These are phyloP conservation scores for Vitis hybrid DNA, from an alignment of 177 flowering plant species.

Conservation along the genomic window DNA sequence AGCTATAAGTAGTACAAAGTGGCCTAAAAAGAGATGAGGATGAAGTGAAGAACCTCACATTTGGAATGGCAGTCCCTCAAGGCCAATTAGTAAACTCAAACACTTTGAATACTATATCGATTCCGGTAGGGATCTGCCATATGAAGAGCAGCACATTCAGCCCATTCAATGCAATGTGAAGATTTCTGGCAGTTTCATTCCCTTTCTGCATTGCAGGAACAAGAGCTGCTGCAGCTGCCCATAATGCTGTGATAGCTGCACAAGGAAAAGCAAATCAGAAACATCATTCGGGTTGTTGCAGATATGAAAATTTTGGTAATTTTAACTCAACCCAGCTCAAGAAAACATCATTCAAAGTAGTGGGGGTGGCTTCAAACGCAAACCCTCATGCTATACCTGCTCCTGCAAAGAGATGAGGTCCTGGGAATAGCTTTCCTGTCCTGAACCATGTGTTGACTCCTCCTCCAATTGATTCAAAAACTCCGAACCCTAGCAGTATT, in stretches of 20 bases:
- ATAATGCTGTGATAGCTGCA: slow-evolving; percentile 86
- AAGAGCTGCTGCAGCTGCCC: slow-evolving; percentile 97
- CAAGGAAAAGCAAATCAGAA: background rate
- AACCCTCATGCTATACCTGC: slow-evolving; percentile 45
- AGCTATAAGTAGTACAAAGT: too few species aligned
- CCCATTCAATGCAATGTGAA: slow-evolving; percentile 80
- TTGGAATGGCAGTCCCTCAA: slow-evolving; percentile 21
- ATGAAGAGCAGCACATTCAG: slow-evolving; percentile 75
- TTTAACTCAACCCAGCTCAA: too few species aligned
- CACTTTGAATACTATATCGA: slow-evolving; percentile 82
- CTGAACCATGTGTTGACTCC: slow-evolving; percentile 85
- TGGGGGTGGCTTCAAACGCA: background rate
- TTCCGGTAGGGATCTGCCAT: slow-evolving; percentile 90
- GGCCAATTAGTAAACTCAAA: slow-evolving; percentile 93
- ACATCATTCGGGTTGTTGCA: background rate
- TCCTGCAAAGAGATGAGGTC: slow-evolving; percentile 93
- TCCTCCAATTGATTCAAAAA: slow-evolving; percentile 73
- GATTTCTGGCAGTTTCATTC: slow-evolving; percentile 84
- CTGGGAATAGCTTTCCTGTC: slow-evolving; percentile 89
- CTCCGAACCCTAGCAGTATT: slow-evolving; percentile 73
- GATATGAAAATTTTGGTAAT: too few species aligned
- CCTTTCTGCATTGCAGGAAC: slow-evolving; percentile 97
- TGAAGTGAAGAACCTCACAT: background rate
- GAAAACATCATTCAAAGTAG: too few species aligned
- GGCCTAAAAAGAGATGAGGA: background rate